Base-by-base conservation (phyloP, 2,329 filamentous ascomycete genomes). In the Fusarium penzigii region DNA sequence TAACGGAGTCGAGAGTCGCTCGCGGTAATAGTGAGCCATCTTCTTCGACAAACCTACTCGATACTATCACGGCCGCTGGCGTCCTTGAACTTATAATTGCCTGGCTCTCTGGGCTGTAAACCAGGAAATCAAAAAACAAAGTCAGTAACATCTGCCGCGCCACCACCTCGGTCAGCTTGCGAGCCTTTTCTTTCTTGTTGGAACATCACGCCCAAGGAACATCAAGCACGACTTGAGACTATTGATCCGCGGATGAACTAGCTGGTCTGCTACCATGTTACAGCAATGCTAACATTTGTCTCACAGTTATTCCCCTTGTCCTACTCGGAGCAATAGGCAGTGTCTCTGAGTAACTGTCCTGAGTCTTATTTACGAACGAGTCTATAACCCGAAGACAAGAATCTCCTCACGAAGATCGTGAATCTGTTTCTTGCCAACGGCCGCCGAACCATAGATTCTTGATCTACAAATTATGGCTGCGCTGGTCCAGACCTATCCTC, bases 401-500 rank as follows among this genome's bases (percentile, higher is more conserved):
- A 46, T 49, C 59, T 49, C 43, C 42, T 44, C 46, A 51, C 50
- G 46, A 52, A 17, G 45, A 45, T 44, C 49, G 46, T 48, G 49
- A 49, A 48, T 39, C 53, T 46, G 48, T 52, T 58, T 62, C 44
- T 57, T 60, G 51, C 58, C 57, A 52, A 55, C 55, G 53, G 61
- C 39, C 39, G 41, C 46, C 50, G 17, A 17, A 50, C 25, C 40
- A 52, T 45, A 16, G 44, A 40, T 42, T 47, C 57, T 44, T 20
- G 43, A 42, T 25, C 51, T 51, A 51, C 53, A 52, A 79, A 87
- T 70, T 72, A 93, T 94, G 90, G 89, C 89, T 78, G 88, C 89
- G 73, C 80, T 93, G 78, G 87, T 92, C 68, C 90, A 93, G 76
- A 85, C 87, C 56, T 89, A 89, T 70, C 84, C 89, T 66, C 87